phyloP scores from a whole-genome alignment of 2,329 filamentous ascomycete species.

The Pseudocercospora musae region DNA sequence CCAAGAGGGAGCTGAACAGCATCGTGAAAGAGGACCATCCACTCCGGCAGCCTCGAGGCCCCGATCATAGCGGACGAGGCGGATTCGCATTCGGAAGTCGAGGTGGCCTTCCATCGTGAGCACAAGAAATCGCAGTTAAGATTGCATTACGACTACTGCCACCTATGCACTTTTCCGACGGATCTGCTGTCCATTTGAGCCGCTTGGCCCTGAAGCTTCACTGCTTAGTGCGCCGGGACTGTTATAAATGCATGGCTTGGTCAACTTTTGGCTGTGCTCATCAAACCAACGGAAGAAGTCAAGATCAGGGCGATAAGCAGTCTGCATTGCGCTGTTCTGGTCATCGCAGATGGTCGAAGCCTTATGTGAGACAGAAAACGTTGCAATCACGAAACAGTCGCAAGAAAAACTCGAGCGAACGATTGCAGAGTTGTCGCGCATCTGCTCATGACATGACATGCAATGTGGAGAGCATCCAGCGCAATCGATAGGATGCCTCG shows the following conservation, averaged over 20 bases:
- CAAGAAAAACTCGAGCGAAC: background rate
- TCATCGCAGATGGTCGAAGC: background rate
- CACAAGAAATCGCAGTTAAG: background rate
- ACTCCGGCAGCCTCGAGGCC: slow-evolving; percentile 71
- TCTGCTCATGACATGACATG: background rate
- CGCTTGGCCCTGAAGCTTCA: background rate
- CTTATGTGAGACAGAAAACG: background rate
- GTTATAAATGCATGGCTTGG: background rate
- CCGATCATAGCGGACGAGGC: slow-evolving; percentile 70
- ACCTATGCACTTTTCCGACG: background rate
- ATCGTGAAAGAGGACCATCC: slow-evolving; percentile 62
- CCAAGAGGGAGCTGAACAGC: slow-evolving; percentile 41
- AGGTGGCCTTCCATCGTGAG: slow-evolving; percentile 43
- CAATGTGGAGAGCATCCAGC: background rate
- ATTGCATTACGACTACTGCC: background rate
- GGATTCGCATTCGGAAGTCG: slow-evolving; percentile 73
- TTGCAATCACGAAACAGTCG: background rate
- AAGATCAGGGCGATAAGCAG: background rate
- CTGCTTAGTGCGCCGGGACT: background rate
- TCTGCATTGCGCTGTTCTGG: background rate
- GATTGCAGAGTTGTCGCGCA: background rate
- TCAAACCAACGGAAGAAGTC: background rate
- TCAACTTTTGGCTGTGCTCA: background rate
- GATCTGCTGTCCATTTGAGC: background rate
- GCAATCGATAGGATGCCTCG: background rate